Base-by-base conservation (phyloP, 2,329 filamentous ascomycete species). In the Talaromyces sp. region DNA sequence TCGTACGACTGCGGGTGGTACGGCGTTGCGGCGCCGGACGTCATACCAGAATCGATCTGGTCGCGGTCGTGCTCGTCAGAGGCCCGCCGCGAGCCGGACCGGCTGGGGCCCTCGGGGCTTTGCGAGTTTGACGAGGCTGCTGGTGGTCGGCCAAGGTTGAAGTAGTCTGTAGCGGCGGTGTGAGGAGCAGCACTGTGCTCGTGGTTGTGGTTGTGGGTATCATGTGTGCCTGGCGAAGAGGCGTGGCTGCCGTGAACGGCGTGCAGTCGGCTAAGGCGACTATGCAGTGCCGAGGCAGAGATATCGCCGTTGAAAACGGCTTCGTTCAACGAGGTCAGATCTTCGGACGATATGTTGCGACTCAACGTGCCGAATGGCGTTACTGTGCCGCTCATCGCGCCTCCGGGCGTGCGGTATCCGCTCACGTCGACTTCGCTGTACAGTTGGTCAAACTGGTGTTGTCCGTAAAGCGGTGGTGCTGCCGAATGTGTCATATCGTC, bases 401-500 rank as follows among this genome's bases (percentile, higher is more conserved):
- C 87, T 1, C 83, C 87, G 0, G 91, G 90, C 0, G 90, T 93
- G 76, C 92, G 88, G 72, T 93, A 90, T n/a, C 91, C 91, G 59
- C 83, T 87, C 8, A 86, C 83, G 68, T 96, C 91, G 61, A 97
- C 84, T 64, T 94, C 91, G 67, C 92, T 91, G 76, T 96, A 99
- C 1, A 98, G 82, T 72, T 91, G 89, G 73, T 99, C 95, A 30
- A 98, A 85, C 52, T 90, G 84, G 74, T 98, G 95, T 69, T 94
- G 87, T 63, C 92, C 92, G 69, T 99, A 99, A 44, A 92, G 87
- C 0, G 95, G 95, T n/a, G 95, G 95, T 10, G 94, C 93, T 62
- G 31, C 85, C 74, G 50, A 23, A 28, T 40, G 36, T 30, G 85
- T 83, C 23, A 85, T 82, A 47, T 86, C 83, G 47, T 82, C 79